Conservation (phyloP, 495 filamentous ascomycete genomes). For the Hypoxylon lenormandii region DNA sequence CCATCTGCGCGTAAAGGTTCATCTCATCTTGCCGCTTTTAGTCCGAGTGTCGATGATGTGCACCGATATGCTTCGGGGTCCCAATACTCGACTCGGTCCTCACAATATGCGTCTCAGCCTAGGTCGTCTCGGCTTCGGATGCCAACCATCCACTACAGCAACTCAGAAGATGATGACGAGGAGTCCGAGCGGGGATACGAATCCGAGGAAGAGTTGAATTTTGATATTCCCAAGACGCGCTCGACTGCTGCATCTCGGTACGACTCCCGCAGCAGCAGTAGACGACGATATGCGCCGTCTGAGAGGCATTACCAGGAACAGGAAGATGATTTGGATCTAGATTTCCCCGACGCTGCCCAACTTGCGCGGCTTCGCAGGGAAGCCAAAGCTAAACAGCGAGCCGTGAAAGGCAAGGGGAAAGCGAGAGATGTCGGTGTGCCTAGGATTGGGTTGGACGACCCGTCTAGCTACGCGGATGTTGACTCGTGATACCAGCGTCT, state of each 20-base stretch:
- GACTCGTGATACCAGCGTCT: constrained; percentile 16
- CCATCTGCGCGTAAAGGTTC: constrained; percentile 1
- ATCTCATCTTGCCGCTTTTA: constrained; percentile 6
- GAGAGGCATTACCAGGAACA: not conserved
- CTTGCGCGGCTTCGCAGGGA: constrained; percentile 52
- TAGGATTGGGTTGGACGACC: constrained; percentile 26
- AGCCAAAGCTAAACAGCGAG: constrained; percentile 46
- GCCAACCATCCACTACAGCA: constrained; percentile 29
- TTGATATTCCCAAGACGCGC: constrained; percentile 44
- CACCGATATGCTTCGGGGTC: constrained; percentile 5
- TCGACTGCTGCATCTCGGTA: constrained; percentile 4
- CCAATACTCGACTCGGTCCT: constrained; percentile 27
- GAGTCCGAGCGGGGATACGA: constrained; percentile 16
- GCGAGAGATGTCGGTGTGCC: constrained; percentile 8
- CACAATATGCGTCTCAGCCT: not conserved
- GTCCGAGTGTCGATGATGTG: constrained; percentile 13
- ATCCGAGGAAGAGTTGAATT: constrained; percentile 46
- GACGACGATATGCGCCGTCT: constrained; percentile 19
- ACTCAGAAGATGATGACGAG: constrained; percentile 32
- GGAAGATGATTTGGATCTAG: constrained; percentile 33
- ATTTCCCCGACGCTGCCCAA: constrained; percentile 44
- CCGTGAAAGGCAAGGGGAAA: constrained; percentile 37
- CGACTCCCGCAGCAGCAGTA: constrained; percentile 3
- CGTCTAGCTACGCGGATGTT: constrained; percentile 28
- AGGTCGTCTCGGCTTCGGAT: constrained; percentile 28